Percentiles rank a stretch among this genome's conserved stretches.
Conservation (phyloP, 768 basidiomycete genomes). For the Pleurotus citrinopileatus region DNA sequence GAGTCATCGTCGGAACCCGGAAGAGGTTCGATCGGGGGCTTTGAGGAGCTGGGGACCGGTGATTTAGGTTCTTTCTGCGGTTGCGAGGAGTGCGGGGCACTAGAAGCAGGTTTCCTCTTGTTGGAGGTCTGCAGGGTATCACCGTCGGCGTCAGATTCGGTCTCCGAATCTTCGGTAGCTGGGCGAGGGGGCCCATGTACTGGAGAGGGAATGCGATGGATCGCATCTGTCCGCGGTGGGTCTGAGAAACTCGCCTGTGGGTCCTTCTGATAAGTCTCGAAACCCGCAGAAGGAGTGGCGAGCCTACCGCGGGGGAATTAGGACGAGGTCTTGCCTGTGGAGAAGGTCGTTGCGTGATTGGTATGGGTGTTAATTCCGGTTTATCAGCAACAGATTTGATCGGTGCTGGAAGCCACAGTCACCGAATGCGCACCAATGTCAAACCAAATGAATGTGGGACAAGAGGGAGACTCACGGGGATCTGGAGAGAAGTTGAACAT, state of each 20-base stretch:
- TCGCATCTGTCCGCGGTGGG: neutral
- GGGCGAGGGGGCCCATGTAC: neutral
- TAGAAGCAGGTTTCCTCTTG: constrained; percentile 15
- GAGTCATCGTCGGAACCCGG: constrained; percentile 47
- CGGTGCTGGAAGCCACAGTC: constrained; percentile 38
- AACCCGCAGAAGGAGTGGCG: neutral
- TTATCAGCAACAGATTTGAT: constrained; percentile 44
- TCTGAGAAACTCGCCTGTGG: neutral
- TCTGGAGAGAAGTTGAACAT: constrained; percentile 65
- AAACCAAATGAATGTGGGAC: neutral
- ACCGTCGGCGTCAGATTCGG: constrained; percentile 42
- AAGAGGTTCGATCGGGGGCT: constrained; percentile 15
- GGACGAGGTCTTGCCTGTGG: constrained; percentile 11
- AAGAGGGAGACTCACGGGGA: constrained; percentile 49
- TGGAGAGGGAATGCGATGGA: neutral
- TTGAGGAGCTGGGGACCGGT: constrained; percentile 3
- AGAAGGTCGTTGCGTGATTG: constrained; percentile 12
- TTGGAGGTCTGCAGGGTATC: constrained; percentile 20
- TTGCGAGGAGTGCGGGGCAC: constrained; percentile 17
- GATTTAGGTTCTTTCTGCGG: constrained; percentile 7
- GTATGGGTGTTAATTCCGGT: constrained; percentile 34
- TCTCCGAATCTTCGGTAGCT: constrained; percentile 36
- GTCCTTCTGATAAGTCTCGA: neutral
- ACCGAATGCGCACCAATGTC: neutral
- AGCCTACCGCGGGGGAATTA: constrained; percentile 14